A percentile compares a stretch with the other conserved stretches of the same genome.
Conservation (phyloP, 129 eudicot genomes). For the Artemisia annua region DNA sequence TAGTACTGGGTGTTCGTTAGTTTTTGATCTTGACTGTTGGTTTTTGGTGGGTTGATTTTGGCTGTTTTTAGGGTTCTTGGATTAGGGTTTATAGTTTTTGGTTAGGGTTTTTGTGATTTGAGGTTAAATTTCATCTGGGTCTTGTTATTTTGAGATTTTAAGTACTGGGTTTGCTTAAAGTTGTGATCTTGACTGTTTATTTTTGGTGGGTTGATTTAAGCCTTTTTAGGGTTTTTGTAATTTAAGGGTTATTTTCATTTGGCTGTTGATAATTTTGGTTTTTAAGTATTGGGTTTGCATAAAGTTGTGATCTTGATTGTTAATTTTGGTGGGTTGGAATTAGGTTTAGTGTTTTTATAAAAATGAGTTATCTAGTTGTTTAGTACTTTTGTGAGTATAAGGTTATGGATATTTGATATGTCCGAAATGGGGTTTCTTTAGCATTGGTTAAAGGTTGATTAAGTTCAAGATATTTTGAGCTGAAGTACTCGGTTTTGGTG, state of each 20-base stretch:
- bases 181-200: background rate
- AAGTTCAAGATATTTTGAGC: constrained; percentile 1
- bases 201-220: constrained; percentile 5
- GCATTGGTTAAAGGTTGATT: constrained; percentile 13
- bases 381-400: constrained; percentile 17
- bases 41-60: constrained; percentile 11
- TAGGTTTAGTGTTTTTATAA: constrained; percentile 11
- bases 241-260: constrained; percentile 2
- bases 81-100: constrained; percentile 7
- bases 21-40: background rate
- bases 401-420: background rate
- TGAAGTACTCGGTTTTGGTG: too few relatives aligned
- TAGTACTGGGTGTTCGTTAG: too few relatives aligned
- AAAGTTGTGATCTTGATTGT: constrained; percentile 15
- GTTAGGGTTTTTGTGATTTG: constrained; percentile 12
- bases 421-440: constrained; percentile 29
- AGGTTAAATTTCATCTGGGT: constrained; percentile 15
- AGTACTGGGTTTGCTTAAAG: too few relatives aligned
- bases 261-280: constrained; percentile 15
- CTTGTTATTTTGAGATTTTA: constrained; percentile 4
- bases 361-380: constrained; percentile 2
- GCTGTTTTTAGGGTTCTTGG: too few relatives aligned
- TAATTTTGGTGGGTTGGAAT: constrained; percentile 18
- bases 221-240: constrained; percentile 17
- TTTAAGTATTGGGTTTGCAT: constrained; percentile 13